Percentiles rank a stretch among this genome's conserved stretches.
Conservation (phyloP, 306 rosid species). For the Chamaecrista fasciculata region DNA sequence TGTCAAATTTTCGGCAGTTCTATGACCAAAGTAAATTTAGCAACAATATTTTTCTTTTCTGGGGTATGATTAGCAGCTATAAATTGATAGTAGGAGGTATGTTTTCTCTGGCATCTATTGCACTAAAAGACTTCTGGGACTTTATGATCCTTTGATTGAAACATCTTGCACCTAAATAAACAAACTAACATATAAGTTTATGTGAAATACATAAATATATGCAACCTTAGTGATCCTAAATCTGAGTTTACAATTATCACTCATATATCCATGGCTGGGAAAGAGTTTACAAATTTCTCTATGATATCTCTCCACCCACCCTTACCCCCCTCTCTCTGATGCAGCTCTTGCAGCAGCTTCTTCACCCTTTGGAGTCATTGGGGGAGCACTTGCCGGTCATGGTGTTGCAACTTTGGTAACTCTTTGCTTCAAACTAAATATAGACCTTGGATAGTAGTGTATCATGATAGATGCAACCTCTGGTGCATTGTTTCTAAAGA, state of each 20-base stretch:
- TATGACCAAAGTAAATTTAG: background rate
- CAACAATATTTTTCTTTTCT: background rate
- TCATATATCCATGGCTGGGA: background rate
- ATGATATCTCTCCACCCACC: too few species aligned
- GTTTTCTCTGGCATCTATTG: background rate
- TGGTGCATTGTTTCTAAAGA: conserved; percentile 21
- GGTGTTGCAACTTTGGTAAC: conserved; percentile 90
- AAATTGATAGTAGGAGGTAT: background rate
- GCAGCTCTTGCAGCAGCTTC: conserved; percentile 98
- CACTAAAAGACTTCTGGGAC: background rate
- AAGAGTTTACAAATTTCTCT: background rate
- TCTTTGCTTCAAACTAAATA: background rate
- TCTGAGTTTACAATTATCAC: conserved; percentile 17
- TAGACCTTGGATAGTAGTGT: background rate
- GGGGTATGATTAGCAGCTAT: background rate
- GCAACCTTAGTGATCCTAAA: conserved; percentile 14
- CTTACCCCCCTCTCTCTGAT: too few species aligned
- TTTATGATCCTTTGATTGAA: background rate
- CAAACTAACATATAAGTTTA: conserved; percentile 2
- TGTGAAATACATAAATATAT: conserved; percentile 6
- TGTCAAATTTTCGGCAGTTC: conserved; percentile 1
- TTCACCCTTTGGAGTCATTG: conserved; percentile 94
- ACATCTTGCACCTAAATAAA: conserved; percentile 3
- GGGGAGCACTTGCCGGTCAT: conserved; percentile 92
- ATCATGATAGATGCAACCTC: conserved; percentile 10